Evolutionary conservation across 768 basidiomycete genomes (phyloP).

Genomic region (Megacollybia marginata): DNA sequence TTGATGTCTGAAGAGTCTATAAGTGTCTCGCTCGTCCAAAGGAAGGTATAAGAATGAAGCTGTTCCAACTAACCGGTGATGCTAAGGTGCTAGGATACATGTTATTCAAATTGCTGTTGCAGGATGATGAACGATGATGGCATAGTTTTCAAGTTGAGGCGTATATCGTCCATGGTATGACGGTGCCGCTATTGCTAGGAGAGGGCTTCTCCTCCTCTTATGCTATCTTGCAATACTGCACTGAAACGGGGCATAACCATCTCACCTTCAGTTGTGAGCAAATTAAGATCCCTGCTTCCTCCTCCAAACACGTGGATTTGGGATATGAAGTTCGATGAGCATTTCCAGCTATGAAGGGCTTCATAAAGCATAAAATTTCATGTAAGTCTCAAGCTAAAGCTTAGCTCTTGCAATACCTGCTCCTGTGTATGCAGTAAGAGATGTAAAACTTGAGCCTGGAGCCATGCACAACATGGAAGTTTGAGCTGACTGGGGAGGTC

Average conservation of each 20-base stretch:
- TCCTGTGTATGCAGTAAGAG: no score
- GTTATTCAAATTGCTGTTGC: conserved; percentile 4
- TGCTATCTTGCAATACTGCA: conserved; percentile 10
- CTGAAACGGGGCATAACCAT: conserved; percentile 1
- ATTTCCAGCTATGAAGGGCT: not conserved
- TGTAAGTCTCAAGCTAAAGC: not conserved
- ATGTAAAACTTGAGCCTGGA: no score
- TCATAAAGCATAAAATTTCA: not conserved
- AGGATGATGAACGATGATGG: not conserved
- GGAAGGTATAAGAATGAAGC: conserved; percentile 6
- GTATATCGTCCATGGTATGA: conserved; percentile 18
- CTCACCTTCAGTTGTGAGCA: not conserved
- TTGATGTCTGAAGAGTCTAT: conserved; percentile 6
- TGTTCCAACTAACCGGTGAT: conserved; percentile 6
- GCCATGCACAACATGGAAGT: no score
- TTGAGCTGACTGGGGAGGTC: no score
- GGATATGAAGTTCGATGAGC: conserved; percentile 4
- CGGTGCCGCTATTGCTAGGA: conserved; percentile 19
- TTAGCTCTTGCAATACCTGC: no score
- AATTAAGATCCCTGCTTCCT: conserved; percentile 2
- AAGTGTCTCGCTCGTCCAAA: not conserved
- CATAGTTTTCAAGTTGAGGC: conserved; percentile 13
- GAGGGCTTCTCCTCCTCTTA: conserved; percentile 20
- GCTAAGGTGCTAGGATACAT: conserved; percentile 14
- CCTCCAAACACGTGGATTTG: conserved; percentile 1